A percentile compares a stretch with the other conserved stretches of the same genome.
phyloP scores from a whole-genome alignment of 306 rosid species.

The Rosa chinensis region DNA sequence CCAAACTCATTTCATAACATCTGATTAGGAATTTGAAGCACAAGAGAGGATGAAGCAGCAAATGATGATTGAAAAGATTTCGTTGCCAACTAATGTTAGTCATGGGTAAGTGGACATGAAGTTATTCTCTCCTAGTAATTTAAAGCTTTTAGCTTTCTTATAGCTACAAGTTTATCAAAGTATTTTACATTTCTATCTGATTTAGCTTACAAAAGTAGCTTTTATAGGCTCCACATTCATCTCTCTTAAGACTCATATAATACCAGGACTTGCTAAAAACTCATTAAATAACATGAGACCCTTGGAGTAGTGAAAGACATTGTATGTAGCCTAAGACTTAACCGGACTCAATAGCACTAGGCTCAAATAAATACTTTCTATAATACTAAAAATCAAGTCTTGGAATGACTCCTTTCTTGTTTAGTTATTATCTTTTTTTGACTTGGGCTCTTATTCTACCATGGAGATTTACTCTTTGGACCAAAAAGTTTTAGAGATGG shows the following conservation, averaged over 20 bases:
- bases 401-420: background rate
- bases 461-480: background rate
- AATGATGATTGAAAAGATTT: conserved; percentile 62
- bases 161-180: background rate
- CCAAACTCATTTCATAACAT: conserved; percentile 17
- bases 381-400: background rate
- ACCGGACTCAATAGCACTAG: background rate
- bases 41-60: conserved; percentile 95
- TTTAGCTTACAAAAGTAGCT: background rate
- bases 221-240: background rate
- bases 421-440: background rate
- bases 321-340: background rate
- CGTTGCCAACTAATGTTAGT: conserved; percentile 68
- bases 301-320: background rate
- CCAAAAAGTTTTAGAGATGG: background rate
- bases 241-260: background rate
- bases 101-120: conserved; percentile 63
- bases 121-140: background rate
- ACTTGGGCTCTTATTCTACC: background rate
- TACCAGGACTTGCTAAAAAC: background rate
- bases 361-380: background rate
- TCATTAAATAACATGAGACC: background rate
- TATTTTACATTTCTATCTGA: background rate
- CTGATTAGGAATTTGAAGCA: conserved; percentile 79
- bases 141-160: background rate